phyloP scores from a whole-genome alignment of 2,329 filamentous ascomycete species.

The Setomelanomma holmii region DNA sequence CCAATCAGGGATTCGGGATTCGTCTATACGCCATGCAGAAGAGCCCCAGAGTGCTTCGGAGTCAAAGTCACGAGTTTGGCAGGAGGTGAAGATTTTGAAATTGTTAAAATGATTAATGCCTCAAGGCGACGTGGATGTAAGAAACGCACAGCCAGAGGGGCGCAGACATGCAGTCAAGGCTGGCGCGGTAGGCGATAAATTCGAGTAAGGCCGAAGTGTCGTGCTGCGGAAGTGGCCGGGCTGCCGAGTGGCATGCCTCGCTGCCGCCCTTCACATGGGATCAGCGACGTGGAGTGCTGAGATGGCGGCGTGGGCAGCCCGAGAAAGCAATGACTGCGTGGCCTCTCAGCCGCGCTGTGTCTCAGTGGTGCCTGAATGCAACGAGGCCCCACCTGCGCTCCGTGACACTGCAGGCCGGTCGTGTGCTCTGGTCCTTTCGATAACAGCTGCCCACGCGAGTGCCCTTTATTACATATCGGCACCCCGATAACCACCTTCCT shows the following conservation, averaged over 20 bases:
- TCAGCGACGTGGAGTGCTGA: constrained; percentile 6
- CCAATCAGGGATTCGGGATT: background rate
- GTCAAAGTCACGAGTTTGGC: background rate
- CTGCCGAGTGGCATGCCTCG: no score
- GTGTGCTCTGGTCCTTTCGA: constrained; percentile 3
- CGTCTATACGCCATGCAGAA: background rate
- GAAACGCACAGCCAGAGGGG: no score
- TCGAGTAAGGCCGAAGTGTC: background rate
- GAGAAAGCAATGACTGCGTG: constrained; percentile 1
- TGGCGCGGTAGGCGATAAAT: background rate
- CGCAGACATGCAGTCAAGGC: no score
- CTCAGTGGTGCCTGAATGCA: constrained; percentile 3
- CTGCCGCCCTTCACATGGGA: background rate
- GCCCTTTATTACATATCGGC: constrained; percentile 8
- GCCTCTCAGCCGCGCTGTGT: constrained; percentile 9
- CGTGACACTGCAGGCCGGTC: constrained; percentile 1
- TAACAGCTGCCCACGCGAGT: constrained; percentile 27
- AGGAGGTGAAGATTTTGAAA: background rate
- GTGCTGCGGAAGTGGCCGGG: constrained; percentile 9
- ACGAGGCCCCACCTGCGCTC: constrained; percentile 1
- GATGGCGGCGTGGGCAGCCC: background rate
- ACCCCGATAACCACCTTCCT: background rate
- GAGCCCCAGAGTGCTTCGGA: no score
- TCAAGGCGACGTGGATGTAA: no score
- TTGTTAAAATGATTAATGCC: no score